Conservation (phyloP, 495 filamentous ascomycete species). For the Xylaria venustula region DNA sequence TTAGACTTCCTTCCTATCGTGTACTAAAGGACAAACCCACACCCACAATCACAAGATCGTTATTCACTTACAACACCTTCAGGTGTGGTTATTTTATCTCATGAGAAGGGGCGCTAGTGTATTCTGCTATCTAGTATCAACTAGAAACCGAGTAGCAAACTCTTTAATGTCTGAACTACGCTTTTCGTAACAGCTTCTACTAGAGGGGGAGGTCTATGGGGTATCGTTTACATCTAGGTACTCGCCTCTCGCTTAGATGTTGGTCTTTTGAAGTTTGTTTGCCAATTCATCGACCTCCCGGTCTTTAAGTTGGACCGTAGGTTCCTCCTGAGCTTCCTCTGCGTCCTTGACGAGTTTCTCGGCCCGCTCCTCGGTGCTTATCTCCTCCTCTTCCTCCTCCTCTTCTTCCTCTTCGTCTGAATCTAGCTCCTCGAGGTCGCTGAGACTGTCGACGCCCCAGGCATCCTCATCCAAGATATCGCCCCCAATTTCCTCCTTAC, state of each 20-base stretch:
- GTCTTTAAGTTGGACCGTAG: slow-evolving; percentile 70
- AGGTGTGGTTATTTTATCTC: not conserved
- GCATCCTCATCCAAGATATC: slow-evolving; percentile 61
- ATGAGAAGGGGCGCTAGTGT: not conserved
- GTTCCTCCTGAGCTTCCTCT: slow-evolving; percentile 70
- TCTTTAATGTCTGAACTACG: not conserved
- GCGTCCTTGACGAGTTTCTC: slow-evolving; percentile 68
- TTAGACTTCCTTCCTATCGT: slow-evolving; percentile 12
- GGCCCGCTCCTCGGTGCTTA: slow-evolving; percentile 54
- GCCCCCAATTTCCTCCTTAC: slow-evolving; percentile 60
- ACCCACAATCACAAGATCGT: not conserved
- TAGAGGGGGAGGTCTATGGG: not conserved
- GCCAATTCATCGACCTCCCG: slow-evolving; percentile 79
- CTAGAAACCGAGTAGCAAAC: not conserved
- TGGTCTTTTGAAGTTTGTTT: slow-evolving; percentile 67
- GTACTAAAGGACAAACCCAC: not conserved
- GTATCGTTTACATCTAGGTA: slow-evolving; percentile 8
- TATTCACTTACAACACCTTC: not conserved
- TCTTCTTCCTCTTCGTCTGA: slow-evolving; percentile 72
- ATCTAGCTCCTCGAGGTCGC: slow-evolving; percentile 75
- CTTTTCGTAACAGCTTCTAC: not conserved
- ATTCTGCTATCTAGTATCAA: not conserved
- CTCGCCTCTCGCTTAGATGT: slow-evolving; percentile 27
- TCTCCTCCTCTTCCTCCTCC: slow-evolving; percentile 62
- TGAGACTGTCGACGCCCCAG: slow-evolving; percentile 83